Evolutionary conservation across 1,139 yeast genomes (phyloP).

Genomic region (Blastobotrys indianensis): DNA sequence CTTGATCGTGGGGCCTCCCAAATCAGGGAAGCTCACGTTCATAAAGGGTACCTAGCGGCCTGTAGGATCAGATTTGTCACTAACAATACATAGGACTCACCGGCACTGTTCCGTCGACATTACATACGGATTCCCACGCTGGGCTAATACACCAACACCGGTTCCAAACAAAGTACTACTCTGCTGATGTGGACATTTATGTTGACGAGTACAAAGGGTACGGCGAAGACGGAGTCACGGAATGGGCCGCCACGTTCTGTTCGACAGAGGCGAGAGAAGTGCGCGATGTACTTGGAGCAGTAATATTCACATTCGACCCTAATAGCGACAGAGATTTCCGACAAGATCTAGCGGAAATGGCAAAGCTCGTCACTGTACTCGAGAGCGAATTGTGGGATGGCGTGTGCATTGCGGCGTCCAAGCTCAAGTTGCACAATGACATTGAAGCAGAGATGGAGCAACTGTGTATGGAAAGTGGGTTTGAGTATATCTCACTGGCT

Average conservation of each 20-base stretch:
- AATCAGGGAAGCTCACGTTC: constrained; percentile 35
- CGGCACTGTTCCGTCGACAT: constrained; percentile 19
- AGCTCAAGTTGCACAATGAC: neutral
- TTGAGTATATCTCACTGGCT: constrained; percentile 25
- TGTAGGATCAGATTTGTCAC: neutral
- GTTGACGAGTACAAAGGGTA: constrained; percentile 37
- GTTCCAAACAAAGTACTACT: constrained; percentile 37
- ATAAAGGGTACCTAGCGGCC: constrained; percentile 24
- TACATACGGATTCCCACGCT: constrained; percentile 26
- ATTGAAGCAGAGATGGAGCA: constrained; percentile 11
- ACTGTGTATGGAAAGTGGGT: constrained; percentile 24
- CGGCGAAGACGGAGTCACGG: constrained; percentile 13
- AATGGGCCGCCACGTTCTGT: constrained; percentile 37
- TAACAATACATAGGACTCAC: constrained; percentile 17
- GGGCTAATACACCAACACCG: constrained; percentile 33
- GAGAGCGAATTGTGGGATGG: constrained; percentile 30
- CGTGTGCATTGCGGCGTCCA: constrained; percentile 22
- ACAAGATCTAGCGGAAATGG: constrained; percentile 16
- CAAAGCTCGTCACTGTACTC: constrained; percentile 18
- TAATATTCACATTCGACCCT: constrained; percentile 34
- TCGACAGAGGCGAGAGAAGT: constrained; percentile 37
- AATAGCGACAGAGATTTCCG: neutral
- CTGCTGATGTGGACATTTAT: constrained; percentile 37
- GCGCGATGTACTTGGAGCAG: constrained; percentile 37
- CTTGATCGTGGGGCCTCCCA: constrained; percentile 37